Base-by-base conservation (phyloP, 164 flowering plant species). In the Liriodendron chinense region DNA sequence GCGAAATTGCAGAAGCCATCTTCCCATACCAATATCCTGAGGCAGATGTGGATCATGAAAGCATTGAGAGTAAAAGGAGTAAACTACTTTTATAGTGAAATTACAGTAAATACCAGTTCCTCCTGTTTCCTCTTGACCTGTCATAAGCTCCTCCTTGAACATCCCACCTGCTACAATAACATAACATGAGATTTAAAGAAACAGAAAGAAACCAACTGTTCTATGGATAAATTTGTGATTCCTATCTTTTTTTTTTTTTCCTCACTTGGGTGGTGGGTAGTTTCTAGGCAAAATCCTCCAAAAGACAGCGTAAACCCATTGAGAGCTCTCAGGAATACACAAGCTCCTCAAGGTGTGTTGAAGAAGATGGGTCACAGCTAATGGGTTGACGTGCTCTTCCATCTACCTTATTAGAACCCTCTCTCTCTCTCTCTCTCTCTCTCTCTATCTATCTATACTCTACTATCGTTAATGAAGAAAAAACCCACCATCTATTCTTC, bases 231-330 rank as follows among this genome's bases (percentile, higher is more conserved):
- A n/a, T n/a, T n/a, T 34, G 18, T 47, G 67, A 18, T 34, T 50
- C 22, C 16, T 20, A 64, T 53, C 59, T 16, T 53, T 47, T 72
- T 26, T 20, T 61, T 8, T 22, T 69, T 47, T 69, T 24, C 88
- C 88, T 85, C 81, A 95, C 98, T 92, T 95, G 81, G 98, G 98
- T 68, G 98, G 98, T 61, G 98, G 98, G 74, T 89, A 93, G 70
- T 95, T 93, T 85, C 98, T 92, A 16, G 98, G 98, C 83, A 95
- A 82, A 85, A 95, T 91, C 85, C 98, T 93, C 98, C 98, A 95
- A 76, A 90, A 95, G 70, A 95, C 98, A 18, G 98, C 98, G 85
- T 95, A 95, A 77, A 95, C 90, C 98, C 98, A 95, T 80, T 90
- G 98, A 59, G 96, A 91, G 78, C 86, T 86, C 25, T 93, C 94